These are phyloP conservation scores for Didymella segeticola DNA, from an alignment of 2,329 filamentous ascomycete species.

Conservation along the genomic window DNA sequence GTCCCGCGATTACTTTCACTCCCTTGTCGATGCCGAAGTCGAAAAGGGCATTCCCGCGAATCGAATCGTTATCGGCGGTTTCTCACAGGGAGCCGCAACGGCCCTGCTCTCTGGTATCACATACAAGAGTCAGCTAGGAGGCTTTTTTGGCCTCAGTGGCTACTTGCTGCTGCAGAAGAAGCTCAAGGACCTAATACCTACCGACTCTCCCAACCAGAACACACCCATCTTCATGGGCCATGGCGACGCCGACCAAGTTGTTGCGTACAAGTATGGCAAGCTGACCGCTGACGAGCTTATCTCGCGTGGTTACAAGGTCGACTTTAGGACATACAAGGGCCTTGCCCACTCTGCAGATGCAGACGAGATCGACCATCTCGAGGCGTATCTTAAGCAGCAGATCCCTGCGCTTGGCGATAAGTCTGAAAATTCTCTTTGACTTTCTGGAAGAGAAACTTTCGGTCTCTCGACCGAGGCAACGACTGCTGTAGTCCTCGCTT, in stretches of 20 bases:
- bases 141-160: conserved; percentile 83
- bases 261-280: conserved; percentile 72
- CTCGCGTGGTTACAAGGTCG: conserved; percentile 73
- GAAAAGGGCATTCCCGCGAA: conserved; percentile 79
- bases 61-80: conserved; percentile 85
- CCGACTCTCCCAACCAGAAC: conserved; percentile 67
- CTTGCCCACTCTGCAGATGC: conserved; percentile 78
- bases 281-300: conserved; percentile 71
- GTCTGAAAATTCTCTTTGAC: conserved; percentile 43
- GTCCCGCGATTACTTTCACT: conserved; percentile 77
- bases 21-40: conserved; percentile 80
- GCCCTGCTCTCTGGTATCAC: conserved; percentile 82
- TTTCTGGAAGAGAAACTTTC: conserved; percentile 14
- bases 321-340: conserved; percentile 75
- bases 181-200: conserved; percentile 57
- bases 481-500: conserved; percentile 34
- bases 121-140: conserved; percentile 75
- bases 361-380: conserved; percentile 82
- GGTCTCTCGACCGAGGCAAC: conserved; percentile 18
- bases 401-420: conserved; percentile 57
- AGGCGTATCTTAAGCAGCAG: conserved; percentile 64
- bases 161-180: conserved; percentile 77
- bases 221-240: conserved; percentile 91
- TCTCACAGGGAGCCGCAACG: conserved; percentile 88
- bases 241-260: conserved; percentile 77